Conservation (phyloP, 1,284 basidiomycete species). For the Marasmius oreades region DNA sequence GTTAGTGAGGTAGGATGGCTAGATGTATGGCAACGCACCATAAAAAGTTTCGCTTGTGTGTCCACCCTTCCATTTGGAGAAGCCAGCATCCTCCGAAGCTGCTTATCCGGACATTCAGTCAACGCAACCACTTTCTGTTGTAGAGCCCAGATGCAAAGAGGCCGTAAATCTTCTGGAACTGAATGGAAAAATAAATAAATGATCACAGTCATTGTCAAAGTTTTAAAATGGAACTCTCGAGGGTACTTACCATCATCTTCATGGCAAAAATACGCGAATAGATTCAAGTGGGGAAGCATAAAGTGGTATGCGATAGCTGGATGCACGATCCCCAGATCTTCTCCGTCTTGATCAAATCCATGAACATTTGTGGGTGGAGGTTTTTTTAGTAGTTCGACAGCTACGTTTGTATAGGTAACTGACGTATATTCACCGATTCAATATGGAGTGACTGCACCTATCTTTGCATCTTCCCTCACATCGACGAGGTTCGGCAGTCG, state of each 20-base stretch:
- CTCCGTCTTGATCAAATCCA: background rate
- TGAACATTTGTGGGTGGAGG: background rate
- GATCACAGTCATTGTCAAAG: background rate
- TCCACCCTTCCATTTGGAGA: background rate
- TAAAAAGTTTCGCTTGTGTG: background rate
- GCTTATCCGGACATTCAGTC: background rate
- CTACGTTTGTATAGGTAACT: background rate
- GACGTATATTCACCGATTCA: background rate
- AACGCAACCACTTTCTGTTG: background rate
- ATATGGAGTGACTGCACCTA: background rate
- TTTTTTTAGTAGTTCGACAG: background rate
- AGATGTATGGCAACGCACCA: background rate
- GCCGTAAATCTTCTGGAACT: background rate
- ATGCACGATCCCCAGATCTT: background rate
- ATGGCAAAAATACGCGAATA: background rate
- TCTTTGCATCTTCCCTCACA: background rate
- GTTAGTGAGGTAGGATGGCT: background rate
- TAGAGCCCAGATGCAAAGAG: background rate
- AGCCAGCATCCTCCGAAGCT: background rate
- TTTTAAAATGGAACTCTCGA: background rate
- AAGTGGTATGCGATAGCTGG: background rate
- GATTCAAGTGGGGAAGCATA: background rate
- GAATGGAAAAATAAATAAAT: background rate
- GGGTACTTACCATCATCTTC: background rate
- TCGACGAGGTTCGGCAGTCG: background rate